Evolutionary conservation across 257 asterid genomes (phyloP).

Genomic region (Capsicum rhomboideum): DNA sequence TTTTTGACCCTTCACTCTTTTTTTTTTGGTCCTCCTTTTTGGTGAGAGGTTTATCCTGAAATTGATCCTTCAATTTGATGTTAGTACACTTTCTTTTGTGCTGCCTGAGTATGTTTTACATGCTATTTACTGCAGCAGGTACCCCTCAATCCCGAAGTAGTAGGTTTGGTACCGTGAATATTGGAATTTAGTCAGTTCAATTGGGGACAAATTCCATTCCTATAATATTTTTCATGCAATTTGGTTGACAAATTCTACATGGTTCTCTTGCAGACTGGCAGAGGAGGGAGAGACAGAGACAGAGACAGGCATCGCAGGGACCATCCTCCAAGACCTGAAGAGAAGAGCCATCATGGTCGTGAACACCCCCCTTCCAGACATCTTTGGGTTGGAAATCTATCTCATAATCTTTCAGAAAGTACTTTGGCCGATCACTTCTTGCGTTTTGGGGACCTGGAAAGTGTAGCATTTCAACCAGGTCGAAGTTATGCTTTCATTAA

Average conservation of each 20-base stretch:
- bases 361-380: slow-evolving; percentile 82
- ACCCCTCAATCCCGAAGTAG: background rate
- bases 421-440: slow-evolving; percentile 50
- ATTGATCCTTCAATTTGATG: background rate
- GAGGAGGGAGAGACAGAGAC: slow-evolving; percentile 76
- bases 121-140: background rate
- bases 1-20: no score
- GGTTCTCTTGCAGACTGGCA: slow-evolving; percentile 39
- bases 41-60: background rate
- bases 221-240: background rate
- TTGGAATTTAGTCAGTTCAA: background rate
- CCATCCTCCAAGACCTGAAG: slow-evolving; percentile 58
- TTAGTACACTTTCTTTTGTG: background rate
- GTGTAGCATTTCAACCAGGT: slow-evolving; percentile 80
- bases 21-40: background rate
- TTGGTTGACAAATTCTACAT: background rate
- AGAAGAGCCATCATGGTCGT: slow-evolving; percentile 47
- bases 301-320: slow-evolving; percentile 68
- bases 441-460: slow-evolving; percentile 76
- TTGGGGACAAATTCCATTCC: background rate
- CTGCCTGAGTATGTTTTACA: background rate
- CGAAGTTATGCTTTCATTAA: slow-evolving; percentile 91
- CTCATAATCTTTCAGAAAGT: slow-evolving; percentile 54
- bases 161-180: background rate
- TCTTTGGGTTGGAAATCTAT: slow-evolving; percentile 87